These are phyloP conservation scores for Phyllachora maydis DNA, from an alignment of 2,329 filamentous ascomycete genomes.

Conservation along the genomic window DNA sequence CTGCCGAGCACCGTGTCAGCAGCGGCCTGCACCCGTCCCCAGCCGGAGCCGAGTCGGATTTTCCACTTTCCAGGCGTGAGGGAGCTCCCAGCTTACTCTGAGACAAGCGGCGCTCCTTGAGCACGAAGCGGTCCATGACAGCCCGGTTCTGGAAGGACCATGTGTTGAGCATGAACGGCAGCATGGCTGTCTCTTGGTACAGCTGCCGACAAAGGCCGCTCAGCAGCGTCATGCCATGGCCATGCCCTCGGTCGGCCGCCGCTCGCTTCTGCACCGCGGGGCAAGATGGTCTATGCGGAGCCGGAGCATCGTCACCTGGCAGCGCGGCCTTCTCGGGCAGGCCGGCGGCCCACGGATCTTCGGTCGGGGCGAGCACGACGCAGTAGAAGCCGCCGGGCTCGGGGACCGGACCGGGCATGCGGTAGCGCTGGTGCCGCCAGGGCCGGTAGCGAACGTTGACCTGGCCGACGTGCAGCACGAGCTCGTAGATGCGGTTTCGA, in stretches of 20 bases:
- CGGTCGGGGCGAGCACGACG: conserved; percentile 7
- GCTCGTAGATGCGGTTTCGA: conserved; percentile 13
- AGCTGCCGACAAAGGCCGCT: conserved; percentile 14
- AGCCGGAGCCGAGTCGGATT: no score
- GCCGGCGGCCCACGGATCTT: conserved; percentile 13
- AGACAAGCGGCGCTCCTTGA: conserved; percentile 11
- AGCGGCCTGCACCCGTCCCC: no score
- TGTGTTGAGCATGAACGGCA: conserved; percentile 13
- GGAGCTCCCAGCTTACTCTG: no score
- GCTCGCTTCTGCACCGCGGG: no score
- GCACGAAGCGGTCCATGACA: conserved; percentile 13
- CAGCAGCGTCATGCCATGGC: conserved; percentile 11
- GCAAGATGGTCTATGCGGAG: no score
- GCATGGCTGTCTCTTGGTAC: conserved; percentile 13
- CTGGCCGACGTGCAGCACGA: conserved; percentile 12
- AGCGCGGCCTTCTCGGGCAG: not conserved
- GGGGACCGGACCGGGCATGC: no score
- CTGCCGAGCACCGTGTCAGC: no score
- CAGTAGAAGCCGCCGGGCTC: conserved; percentile 13
- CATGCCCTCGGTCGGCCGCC: no score
- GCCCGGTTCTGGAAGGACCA: conserved; percentile 12
- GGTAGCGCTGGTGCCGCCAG: conserved; percentile 7
- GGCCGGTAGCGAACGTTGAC: conserved; percentile 11
- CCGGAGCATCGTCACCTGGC: no score
- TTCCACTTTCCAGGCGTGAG: no score